Percentiles rank a stretch among this genome's conserved stretches.
Evolutionary conservation across 2,329 filamentous ascomycete genomes (phyloP).

Genomic region (Claviceps sorghi): DNA sequence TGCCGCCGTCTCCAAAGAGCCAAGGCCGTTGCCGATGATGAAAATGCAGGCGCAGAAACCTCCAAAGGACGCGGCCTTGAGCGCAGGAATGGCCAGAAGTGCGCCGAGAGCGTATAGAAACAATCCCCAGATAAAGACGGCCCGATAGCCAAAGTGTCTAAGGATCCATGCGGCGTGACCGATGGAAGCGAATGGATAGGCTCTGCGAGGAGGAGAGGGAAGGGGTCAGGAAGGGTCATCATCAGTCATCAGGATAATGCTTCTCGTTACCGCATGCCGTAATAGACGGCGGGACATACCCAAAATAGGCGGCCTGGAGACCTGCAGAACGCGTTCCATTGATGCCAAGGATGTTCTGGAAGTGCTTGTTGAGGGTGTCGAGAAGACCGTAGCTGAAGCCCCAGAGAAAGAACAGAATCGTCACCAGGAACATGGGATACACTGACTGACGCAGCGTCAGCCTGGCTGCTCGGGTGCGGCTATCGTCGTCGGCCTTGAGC

Average conservation of each 20-base stretch:
- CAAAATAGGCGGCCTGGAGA: conserved; percentile 37
- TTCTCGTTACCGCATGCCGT: no score
- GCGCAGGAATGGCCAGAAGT: conserved; percentile 39
- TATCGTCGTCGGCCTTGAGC: conserved; percentile 27
- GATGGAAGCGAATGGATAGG: conserved; percentile 56
- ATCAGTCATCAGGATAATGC: background rate
- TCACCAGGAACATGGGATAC: conserved; percentile 45
- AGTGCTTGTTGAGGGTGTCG: conserved; percentile 35
- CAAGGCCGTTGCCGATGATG: conserved; percentile 58
- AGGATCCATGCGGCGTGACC: conserved; percentile 49
- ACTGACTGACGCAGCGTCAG: conserved; percentile 53
- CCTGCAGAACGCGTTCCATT: conserved; percentile 29
- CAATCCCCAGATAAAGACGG: conserved; percentile 55
- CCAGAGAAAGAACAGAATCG: conserved; percentile 32
- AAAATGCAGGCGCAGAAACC: conserved; percentile 63
- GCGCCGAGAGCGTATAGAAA: conserved; percentile 50
- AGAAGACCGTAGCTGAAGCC: conserved; percentile 32
- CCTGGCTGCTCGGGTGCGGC: conserved; percentile 31
- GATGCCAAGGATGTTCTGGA: conserved; percentile 31
- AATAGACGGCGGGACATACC: conserved; percentile 24
- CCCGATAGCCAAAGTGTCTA: conserved; percentile 49
- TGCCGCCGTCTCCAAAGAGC: conserved; percentile 62
- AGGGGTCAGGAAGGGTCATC: background rate
- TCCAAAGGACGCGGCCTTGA: conserved; percentile 50
- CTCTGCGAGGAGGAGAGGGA: conserved; percentile 19